Evolutionary conservation across 2,329 filamentous ascomycete genomes (phyloP).

Genomic region (Talaromyces atroroseus): DNA sequence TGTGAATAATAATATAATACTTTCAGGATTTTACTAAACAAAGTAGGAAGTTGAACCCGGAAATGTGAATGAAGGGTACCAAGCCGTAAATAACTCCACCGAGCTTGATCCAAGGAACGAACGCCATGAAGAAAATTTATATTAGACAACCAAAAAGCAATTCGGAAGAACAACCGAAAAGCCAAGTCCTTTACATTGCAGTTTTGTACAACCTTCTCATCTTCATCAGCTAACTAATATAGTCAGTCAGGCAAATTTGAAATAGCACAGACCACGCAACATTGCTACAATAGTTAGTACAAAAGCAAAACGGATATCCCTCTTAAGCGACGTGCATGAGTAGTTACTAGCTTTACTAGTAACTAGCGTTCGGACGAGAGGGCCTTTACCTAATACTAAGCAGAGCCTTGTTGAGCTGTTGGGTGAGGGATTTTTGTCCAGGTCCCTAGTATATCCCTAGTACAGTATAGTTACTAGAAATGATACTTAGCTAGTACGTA

Average conservation of each 20-base stretch:
- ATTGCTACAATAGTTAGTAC: neutral
- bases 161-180: neutral
- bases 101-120: neutral
- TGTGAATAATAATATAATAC: too few relatives aligned
- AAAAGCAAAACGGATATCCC: neutral
- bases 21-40: too few relatives aligned
- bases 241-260: neutral
- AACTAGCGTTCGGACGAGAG: neutral
- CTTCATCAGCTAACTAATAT: neutral
- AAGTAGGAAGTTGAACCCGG: too few relatives aligned
- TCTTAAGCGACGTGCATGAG: slow-evolving; percentile 11
- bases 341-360: neutral
- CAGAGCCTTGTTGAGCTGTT: neutral
- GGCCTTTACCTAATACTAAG: too few relatives aligned
- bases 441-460: neutral
- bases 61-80: too few relatives aligned
- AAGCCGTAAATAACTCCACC: too few relatives aligned
- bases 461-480: too few relatives aligned
- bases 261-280: neutral
- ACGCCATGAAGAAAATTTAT: neutral
- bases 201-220: neutral
- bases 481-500: too few relatives aligned
- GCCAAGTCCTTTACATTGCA: neutral
- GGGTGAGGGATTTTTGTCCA: slow-evolving; percentile 7
- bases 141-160: too few relatives aligned